Conservation (phyloP, 2,329 filamentous ascomycete species). For the Fusarium brevicatenulatum region DNA sequence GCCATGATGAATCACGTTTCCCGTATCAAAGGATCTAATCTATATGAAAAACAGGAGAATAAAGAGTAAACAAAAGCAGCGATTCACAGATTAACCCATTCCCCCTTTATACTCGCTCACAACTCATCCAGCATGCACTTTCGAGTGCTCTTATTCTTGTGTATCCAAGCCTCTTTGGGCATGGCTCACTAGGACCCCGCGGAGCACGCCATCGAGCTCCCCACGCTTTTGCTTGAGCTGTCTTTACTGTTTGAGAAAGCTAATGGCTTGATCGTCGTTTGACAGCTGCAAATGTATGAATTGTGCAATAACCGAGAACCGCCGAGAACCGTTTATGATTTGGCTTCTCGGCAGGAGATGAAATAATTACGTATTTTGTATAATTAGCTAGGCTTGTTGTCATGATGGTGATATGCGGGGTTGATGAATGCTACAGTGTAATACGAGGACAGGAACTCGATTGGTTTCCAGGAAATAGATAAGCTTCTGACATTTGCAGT, state of each 20-base stretch:
- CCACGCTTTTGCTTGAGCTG: constrained; percentile 24
- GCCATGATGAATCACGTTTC: constrained; percentile 46
- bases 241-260: not conserved
- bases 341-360: not conserved
- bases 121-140: not conserved
- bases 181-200: constrained; percentile 25
- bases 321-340: constrained; percentile 18
- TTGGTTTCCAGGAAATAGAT: not conserved
- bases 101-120: constrained; percentile 40
- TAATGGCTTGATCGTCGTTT: constrained; percentile 20
- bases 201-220: constrained; percentile 39
- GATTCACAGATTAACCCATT: constrained; percentile 18
- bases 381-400: not conserved
- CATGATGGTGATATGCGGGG: constrained; percentile 17
- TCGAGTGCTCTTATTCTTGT: constrained; percentile 7
- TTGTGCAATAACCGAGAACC: constrained; percentile 30
- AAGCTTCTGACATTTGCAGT: not conserved
- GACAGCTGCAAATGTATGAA: not conserved
- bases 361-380: not conserved
- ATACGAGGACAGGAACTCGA: not conserved
- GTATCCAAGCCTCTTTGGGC: constrained; percentile 35
- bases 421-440: not conserved
- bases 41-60: not conserved
- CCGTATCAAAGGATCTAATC: not conserved
- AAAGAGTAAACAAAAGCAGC: not conserved